Evolutionary conservation across 495 filamentous ascomycete genomes (phyloP), one percentile per base, ranked within the genome.

Genomic region (Podospora comata): DNA sequence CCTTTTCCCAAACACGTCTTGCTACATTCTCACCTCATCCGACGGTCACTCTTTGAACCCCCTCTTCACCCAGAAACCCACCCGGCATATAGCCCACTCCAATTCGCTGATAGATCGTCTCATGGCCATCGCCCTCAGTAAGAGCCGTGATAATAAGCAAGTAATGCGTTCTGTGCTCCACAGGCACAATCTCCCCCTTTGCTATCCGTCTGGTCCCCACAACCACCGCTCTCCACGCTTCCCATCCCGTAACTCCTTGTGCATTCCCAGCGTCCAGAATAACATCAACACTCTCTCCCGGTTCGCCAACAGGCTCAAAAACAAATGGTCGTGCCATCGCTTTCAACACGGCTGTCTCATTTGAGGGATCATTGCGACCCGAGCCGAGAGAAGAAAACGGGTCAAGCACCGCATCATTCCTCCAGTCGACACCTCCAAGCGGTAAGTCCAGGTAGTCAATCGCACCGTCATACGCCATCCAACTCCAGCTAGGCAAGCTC

Each of bases 401-500:
- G 9, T 48, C 39, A 6, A 48, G 9, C 5, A 48, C 39, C 39
- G 39, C 39, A 48, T 48, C 39, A 13, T 44, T 23, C 60, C 30
- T 30, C 64, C 64, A 65, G 27, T 65, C 64, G 7, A 65, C 48
- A 26, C 64, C 64, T 5, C 53, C 34, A 7, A 65, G 58, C 3
- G 28, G 30, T 4, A 63, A 19, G 20, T 63, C 32, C 7, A 63
- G 20, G 15, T 28, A 65, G 19, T 26, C 23, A 53, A 68, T 68
- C 2, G 18, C 53, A 13, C 62, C 67, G 3, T 48, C 56, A 53
- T 65, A 68, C 26, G 62, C 67, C 67, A 68, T 68, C 67, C 67
- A 68, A 6, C 62, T 65, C 67, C 67, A 68, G 9, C 18, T 60
- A 3, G 67, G 67, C 5, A 68, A 53, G 19, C 39, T 19, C 6